These are phyloP conservation scores for Cyberlindnera japonica DNA, from an alignment of 805 yeast genomes.

Conservation along the genomic window DNA sequence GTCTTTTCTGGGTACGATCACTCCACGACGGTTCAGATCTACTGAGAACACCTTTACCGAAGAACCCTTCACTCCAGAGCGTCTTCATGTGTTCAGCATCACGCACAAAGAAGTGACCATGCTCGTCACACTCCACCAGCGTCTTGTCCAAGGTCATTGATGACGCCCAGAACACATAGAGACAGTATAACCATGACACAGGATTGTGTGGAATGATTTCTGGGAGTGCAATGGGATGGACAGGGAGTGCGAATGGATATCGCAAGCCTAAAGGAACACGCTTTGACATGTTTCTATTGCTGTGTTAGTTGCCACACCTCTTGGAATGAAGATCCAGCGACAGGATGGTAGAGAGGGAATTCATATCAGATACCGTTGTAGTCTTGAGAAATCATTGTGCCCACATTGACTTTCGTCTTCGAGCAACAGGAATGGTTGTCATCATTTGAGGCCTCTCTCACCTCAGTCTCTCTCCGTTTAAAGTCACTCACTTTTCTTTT, in stretches of 20 bases:
- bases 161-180: constrained; percentile 31
- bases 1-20: constrained; percentile 55
- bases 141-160: constrained; percentile 18
- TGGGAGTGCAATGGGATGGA: constrained; percentile 48
- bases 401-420: constrained; percentile 51
- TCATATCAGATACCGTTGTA: constrained; percentile 91
- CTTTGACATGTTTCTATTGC: constrained; percentile 32
- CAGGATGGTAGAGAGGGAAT: not conserved
- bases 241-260: constrained; percentile 57
- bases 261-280: constrained; percentile 27
- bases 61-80: constrained; percentile 85
- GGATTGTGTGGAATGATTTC: constrained; percentile 62
- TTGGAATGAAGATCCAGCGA: not conserved
- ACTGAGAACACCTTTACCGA: constrained; percentile 87
- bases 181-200: constrained; percentile 52
- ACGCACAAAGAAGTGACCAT: constrained; percentile 32
- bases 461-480: not conserved
- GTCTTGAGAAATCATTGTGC: constrained; percentile 81
- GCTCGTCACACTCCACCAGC: constrained; percentile 33
- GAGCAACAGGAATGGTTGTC: constrained; percentile 36
- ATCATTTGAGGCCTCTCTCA: constrained; percentile 21
- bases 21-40: constrained; percentile 93
- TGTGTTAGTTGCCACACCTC: constrained; percentile 5
- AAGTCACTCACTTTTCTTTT: constrained; percentile 4
- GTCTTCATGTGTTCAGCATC: constrained; percentile 44